Conservation (phyloP, 371 early-diverging fungal species). For the Mucor piriformis region DNA sequence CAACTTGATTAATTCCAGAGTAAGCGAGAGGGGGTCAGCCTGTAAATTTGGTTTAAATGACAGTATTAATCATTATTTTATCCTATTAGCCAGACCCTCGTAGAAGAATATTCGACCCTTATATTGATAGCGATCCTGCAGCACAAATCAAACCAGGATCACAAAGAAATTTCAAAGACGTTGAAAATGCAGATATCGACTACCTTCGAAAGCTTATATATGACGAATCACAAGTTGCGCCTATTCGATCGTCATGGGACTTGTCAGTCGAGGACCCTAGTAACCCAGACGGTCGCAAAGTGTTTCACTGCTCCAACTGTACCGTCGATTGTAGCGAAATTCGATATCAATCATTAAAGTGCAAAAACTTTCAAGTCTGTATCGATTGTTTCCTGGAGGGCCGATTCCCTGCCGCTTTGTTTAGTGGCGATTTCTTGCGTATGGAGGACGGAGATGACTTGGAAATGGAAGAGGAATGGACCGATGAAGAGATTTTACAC, state of each 20-base stretch:
- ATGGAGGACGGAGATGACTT: slow-evolving; percentile 28
- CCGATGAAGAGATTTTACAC: slow-evolving; percentile 88
- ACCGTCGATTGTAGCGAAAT: slow-evolving; percentile 37
- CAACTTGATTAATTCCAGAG: slow-evolving; percentile 97
- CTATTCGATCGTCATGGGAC: slow-evolving; percentile 27
- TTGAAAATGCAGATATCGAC: slow-evolving; percentile 29
- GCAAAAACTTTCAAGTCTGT: slow-evolving; percentile 37
- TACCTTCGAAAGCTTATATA: slow-evolving; percentile 36
- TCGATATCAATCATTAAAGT: slow-evolving; percentile 44
- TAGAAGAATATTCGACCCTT: slow-evolving; percentile 43
- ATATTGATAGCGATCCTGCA: slow-evolving; percentile 41
- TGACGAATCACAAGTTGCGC: slow-evolving; percentile 12
- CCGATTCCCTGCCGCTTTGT: slow-evolving; percentile 36
- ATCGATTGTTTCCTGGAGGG: slow-evolving; percentile 49
- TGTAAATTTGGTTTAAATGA: too few relatives aligned
- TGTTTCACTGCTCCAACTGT: slow-evolving; percentile 40
- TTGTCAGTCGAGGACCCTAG: slow-evolving; percentile 28
- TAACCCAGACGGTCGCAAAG: slow-evolving; percentile 35
- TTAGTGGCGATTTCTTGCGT: slow-evolving; percentile 49
- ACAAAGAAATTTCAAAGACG: slow-evolving; percentile 37
- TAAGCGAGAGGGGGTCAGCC: slow-evolving; percentile 23
- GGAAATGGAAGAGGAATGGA: slow-evolving; percentile 73
- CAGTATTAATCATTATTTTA: too few relatives aligned
- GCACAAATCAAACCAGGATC: slow-evolving; percentile 30
- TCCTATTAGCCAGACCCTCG: slow-evolving; percentile 47